Evolutionary conservation across 768 basidiomycete species (phyloP), one percentile per base, ranked within the genome.

Genomic region (Agrocybe praecox): DNA sequence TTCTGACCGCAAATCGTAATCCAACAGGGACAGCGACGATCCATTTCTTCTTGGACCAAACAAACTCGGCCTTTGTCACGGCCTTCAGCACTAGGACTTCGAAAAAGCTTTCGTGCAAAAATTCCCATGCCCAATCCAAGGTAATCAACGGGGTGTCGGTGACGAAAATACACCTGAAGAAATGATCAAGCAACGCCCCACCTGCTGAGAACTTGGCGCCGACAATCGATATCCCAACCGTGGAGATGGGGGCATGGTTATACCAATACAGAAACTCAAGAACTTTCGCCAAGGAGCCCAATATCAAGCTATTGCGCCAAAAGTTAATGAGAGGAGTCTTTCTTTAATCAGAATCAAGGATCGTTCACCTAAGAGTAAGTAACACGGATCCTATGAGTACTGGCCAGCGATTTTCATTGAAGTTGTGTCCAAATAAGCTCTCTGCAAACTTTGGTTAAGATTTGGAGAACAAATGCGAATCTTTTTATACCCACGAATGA

Each of bases 181-280:
- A 54, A 46, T 40, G 59, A 55, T 6, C 56, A 24, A 14, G 66
- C 68, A 0, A 67, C 26, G 26, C 26, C 4, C 26, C 26, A 9
- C 26, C 26, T 29, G 19, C 6, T 73, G 57, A 15, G 58, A 23
- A 2, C 59, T 67, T 17, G 26, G 26, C 26, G 5, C 71, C 70
- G 0, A 59, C 17, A 10, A 66, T 61, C 18, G 71, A 72, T 51
- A 77, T 69, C 3, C 69, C 68, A 12, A 66, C 66, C 0, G 70
- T 75, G 1, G 74, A 70, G 26, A 29, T 29, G 26, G 26, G 26
- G 33, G 59, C 65, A 21, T 70, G 67, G 1, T 71, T 69, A 50
- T 63, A 74, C 74, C 74, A 76, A 52, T 76, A 76, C 45, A 66
- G 55, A 45, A 67, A 42, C 8, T 63, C 54, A 3, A 73, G 57